Percentiles rank a stretch among this genome's conserved stretches.
These are phyloP conservation scores for Carex littledalei DNA, from an alignment of 176 grass and related monocot genomes.

Conservation along the genomic window DNA sequence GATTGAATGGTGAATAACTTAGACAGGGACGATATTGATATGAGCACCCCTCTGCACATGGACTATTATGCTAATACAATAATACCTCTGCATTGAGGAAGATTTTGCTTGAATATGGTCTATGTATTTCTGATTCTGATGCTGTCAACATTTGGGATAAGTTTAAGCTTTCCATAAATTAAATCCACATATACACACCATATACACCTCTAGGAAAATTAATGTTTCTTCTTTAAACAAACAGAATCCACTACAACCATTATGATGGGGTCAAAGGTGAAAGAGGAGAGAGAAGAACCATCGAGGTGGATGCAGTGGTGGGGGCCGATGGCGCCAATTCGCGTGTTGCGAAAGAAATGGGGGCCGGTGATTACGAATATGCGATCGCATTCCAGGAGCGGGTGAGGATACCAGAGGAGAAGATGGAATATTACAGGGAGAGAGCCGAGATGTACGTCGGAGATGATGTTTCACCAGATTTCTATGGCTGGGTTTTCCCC, in stretches of 20 bases:
- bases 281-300: constrained; percentile 53
- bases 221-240: background rate
- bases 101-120: too few species aligned
- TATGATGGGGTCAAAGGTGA: constrained; percentile 52
- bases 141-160: background rate
- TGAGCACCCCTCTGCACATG: too few species aligned
- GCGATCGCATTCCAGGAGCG: constrained; percentile 98
- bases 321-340: constrained; percentile 98
- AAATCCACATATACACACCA: background rate
- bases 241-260: constrained; percentile 69
- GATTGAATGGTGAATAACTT: background rate
- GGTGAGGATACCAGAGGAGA: constrained; percentile 75
- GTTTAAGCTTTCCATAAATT: background rate
- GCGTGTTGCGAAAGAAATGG: constrained; percentile 88
- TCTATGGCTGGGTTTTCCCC: constrained; percentile 99
- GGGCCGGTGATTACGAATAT: constrained; percentile 92
- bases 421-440: constrained; percentile 97
- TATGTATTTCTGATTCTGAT: background rate
- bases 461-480: constrained; percentile 94
- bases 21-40: too few species aligned
- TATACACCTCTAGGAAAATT: background rate
- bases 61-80: background rate
- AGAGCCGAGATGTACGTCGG: constrained; percentile 99
- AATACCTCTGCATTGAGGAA: background rate
- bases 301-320: constrained; percentile 84